Evolutionary conservation across 179 eudicot species (phyloP).

Genomic region (Nepenthes alata): DNA sequence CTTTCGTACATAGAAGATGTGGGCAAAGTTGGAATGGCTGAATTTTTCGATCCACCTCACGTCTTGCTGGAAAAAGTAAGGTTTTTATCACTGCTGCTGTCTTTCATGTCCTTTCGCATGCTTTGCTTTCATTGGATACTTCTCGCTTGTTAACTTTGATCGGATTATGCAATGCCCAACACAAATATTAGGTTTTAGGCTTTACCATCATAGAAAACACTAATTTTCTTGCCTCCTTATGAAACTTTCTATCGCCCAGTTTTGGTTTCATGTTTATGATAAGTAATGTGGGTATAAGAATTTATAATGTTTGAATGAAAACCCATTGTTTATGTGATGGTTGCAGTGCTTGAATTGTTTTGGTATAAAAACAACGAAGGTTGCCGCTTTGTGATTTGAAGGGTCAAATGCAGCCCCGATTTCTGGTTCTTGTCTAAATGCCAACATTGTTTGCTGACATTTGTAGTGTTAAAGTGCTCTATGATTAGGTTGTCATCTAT

Average conservation of each 20-base stretch:
- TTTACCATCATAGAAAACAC: conserved; percentile 4
- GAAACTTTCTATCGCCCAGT: background rate
- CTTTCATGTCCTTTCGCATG: background rate
- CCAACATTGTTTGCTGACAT: too few relatives aligned
- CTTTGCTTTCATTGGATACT: background rate
- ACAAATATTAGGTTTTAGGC: conserved; percentile 2
- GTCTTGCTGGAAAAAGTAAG: conserved; percentile 63
- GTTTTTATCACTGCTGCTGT: conserved; percentile 1
- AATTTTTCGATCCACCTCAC: conserved; percentile 62
- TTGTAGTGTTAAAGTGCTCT: too few relatives aligned
- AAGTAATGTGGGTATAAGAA: too few relatives aligned
- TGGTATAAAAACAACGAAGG: background rate
- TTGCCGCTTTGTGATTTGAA: background rate
- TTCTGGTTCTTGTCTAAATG: background rate
- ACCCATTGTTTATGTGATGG: background rate
- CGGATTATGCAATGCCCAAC: background rate
- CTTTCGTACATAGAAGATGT: conserved; percentile 93
- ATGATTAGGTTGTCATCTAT: too few relatives aligned
- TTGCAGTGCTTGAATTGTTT: background rate
- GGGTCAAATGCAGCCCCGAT: background rate
- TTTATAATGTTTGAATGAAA: too few relatives aligned
- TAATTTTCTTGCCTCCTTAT: background rate
- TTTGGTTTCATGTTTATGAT: too few relatives aligned
- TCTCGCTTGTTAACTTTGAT: conserved; percentile 8
- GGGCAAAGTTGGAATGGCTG: conserved; percentile 93